Evolutionary conservation across 73 alveolate species (phyloP), one percentile per base, ranked within the genome.

Genomic region (Blepharisma stoltei): DNA sequence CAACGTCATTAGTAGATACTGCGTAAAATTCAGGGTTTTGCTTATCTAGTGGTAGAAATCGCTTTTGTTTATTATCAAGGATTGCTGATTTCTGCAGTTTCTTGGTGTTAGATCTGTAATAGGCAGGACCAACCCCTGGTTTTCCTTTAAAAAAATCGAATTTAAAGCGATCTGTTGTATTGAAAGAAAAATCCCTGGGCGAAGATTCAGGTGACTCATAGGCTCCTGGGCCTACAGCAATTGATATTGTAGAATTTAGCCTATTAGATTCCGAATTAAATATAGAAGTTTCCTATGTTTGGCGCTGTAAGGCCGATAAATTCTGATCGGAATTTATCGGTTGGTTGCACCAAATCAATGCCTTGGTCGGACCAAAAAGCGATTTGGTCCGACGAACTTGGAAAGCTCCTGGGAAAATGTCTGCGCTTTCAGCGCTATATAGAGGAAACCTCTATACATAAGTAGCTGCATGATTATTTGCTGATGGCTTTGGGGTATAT

Each of bases 81-180:
- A 20, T 14, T 9, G 14, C 49, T 25, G 14, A n/a, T 60, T 18
- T 14, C 4, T 60, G 73, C 14, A 20, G 73, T 8, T 50, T 50
- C 4, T 14, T 50, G 4, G 18, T 60, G 2, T 60, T 25, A 8
- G 14, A 11, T 60, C 18, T 60, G 46, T 60, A 60, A 5, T 60
- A 38, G 5, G 73, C 73, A n/a, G 73, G 73, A 38, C 73, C 73
- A 9, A 60, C 73, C 3, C 73, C 73, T 25, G 37, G 48, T 25
- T 60, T 60, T 25, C 73, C 73, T 60, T 60, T 60, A 60, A 60
- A 60, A 60, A 14, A 60, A n/a, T 60, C 73, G 5, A 60, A 60
- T 25, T 60, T 60, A 14, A 9, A 8, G 2, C 73, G 14, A 14
- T 60, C 73, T 14, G 73, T 60, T 38, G 0, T n/a, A 38, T n/a